Evolutionary conservation across 805 yeast species (phyloP).

Genomic region (Saitoella complicata): DNA sequence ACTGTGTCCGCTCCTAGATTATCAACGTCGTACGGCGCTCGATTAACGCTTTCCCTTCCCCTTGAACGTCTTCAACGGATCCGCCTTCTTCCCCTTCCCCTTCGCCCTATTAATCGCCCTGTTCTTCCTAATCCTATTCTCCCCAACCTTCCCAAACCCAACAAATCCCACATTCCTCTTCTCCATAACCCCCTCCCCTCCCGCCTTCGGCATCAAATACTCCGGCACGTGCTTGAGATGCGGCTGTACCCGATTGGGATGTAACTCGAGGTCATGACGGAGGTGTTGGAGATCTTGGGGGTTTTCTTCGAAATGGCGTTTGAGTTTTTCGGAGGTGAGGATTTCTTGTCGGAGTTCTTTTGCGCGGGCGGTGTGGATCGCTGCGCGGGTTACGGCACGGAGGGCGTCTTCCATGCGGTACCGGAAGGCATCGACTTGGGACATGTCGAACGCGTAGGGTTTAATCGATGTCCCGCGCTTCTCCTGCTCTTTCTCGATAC

Average conservation of each 20-base stretch:
- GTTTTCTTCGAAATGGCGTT: conserved; percentile 90
- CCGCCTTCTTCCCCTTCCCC: conserved; percentile 20
- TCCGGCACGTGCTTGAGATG: conserved; percentile 89
- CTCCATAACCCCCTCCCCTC: conserved; percentile 13
- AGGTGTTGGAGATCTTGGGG: conserved; percentile 82
- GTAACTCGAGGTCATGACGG: conserved; percentile 83
- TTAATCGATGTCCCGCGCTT: conserved; percentile 32
- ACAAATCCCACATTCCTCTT: conserved; percentile 11
- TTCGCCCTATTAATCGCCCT: conserved; percentile 9
- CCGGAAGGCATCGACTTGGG: conserved; percentile 87
- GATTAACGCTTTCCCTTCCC: conserved; percentile 4
- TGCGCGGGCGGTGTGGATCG: conserved; percentile 84
- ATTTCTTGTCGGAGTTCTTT: conserved; percentile 78
- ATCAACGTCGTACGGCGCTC: no score
- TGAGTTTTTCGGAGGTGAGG: conserved; percentile 73
- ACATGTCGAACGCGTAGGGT: conserved; percentile 82
- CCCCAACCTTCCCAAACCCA: conserved; percentile 13
- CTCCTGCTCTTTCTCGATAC: conserved; percentile 67
- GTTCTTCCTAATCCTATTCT: conserved; percentile 16
- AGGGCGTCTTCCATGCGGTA: conserved; percentile 95
- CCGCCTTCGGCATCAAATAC: conserved; percentile 58
- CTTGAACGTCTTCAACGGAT: conserved; percentile 49
- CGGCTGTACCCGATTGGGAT: conserved; percentile 62
- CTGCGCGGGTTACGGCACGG: conserved; percentile 78
- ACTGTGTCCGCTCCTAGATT: no score